These are phyloP conservation scores for Panicum hallii DNA, from an alignment of 202 grass and related monocot genomes.

Conservation along the genomic window DNA sequence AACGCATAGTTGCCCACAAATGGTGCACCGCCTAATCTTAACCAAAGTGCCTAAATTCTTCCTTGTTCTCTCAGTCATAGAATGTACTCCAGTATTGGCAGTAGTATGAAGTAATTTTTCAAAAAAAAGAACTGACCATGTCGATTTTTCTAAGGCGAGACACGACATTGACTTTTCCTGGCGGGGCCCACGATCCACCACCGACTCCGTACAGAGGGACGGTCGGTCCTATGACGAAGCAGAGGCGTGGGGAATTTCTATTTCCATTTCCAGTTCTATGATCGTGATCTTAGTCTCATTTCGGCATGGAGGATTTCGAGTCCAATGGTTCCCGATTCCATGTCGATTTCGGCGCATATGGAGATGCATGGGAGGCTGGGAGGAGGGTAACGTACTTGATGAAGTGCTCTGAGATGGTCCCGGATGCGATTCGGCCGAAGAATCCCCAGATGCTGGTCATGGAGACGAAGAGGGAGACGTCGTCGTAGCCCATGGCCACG, in stretches of 20 bases:
- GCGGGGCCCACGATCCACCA: not conserved
- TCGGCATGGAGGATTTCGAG: not conserved
- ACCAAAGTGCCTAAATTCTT: not conserved
- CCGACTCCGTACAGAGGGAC: constrained; percentile 28
- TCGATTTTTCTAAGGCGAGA: not conserved
- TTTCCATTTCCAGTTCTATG: not conserved
- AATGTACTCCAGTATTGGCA: not conserved
- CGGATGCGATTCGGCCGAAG: constrained; percentile 89
- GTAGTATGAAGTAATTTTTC: too few relatives aligned
- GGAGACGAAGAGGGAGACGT: constrained; percentile 97
- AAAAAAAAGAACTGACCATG: not conserved
- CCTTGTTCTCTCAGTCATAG: not conserved
- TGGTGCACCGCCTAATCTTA: not conserved
- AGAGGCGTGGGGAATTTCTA: constrained; percentile 5
- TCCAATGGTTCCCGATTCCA: constrained; percentile 2
- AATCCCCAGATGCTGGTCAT: constrained; percentile 99
- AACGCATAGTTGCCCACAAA: not conserved
- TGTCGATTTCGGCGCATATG: not conserved
- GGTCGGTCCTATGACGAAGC: not conserved
- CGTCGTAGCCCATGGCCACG: constrained; percentile 78
- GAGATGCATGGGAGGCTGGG: constrained; percentile 1
- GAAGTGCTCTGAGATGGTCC: constrained; percentile 91
- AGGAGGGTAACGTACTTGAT: constrained; percentile 64
- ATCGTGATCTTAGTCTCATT: not conserved
- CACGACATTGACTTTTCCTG: not conserved